Conservation (phyloP, 352 stramenopile species). For the Phytophthora syringae region DNA sequence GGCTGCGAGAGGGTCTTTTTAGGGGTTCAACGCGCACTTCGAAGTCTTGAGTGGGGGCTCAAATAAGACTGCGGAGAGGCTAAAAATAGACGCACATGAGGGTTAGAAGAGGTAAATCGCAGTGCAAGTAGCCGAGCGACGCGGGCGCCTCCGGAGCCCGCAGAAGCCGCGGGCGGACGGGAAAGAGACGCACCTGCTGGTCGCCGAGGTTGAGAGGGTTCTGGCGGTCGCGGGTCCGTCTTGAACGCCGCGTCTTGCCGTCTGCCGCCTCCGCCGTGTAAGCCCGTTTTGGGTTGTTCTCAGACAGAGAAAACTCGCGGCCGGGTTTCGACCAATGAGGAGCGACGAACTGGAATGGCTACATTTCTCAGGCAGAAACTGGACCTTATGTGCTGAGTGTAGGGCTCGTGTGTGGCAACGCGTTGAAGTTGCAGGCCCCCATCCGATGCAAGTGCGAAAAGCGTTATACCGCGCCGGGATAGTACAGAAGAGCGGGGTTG, state of each 20-base stretch:
- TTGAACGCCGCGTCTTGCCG: conserved; percentile 22
- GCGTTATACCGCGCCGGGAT: too few species aligned
- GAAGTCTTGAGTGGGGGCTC: too few species aligned
- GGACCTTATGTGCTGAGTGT: conserved; percentile 1
- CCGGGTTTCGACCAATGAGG: background rate
- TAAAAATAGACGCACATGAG: conserved; percentile 26
- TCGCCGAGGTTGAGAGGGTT: background rate
- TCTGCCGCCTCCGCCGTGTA: conserved; percentile 15
- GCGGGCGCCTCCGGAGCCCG: background rate
- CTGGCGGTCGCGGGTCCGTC: conserved; percentile 4
- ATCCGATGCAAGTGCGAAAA: background rate
- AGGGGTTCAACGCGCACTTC: background rate
- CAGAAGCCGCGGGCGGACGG: background rate
- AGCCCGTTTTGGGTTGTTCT: conserved; percentile 41
- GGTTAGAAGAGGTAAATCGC: conserved; percentile 1
- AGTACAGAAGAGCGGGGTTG: too few species aligned
- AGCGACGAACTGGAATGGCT: background rate
- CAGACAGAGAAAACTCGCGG: conserved; percentile 27
- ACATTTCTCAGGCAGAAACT: background rate
- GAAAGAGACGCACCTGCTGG: conserved; percentile 13
- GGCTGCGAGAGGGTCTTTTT: background rate
- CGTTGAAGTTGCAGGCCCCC: background rate
- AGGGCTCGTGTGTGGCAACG: background rate
- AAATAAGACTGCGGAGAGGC: conserved; percentile 10
- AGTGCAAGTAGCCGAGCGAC: conserved; percentile 4